Percentiles rank a stretch among this genome's conserved stretches.
These are phyloP conservation scores for Populus tomentosa DNA, from an alignment of 441 rosid species.

Conservation along the genomic window DNA sequence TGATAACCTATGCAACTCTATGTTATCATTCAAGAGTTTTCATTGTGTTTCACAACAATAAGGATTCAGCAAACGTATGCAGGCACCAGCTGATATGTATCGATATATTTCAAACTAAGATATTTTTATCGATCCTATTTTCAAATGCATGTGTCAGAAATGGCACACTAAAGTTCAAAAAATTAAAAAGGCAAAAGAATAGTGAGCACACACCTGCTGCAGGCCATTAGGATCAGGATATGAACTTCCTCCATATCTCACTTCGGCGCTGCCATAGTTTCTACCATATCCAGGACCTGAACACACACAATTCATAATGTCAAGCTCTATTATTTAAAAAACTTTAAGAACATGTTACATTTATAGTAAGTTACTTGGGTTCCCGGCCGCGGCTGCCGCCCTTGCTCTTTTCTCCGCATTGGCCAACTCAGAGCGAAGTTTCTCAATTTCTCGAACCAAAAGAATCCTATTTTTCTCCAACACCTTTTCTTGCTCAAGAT, in stretches of 20 bases:
- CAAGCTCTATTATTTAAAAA: not conserved
- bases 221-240: conserved; percentile 33
- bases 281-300: conserved; percentile 42
- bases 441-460: conserved; percentile 50
- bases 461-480: conserved; percentile 59
- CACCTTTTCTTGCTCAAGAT: conserved; percentile 54
- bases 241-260: conserved; percentile 27
- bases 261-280: conserved; percentile 40
- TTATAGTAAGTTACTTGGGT: conserved; percentile 34
- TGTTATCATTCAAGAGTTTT: not conserved
- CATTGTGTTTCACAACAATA: not conserved
- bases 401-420: conserved; percentile 44
- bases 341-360: not conserved
- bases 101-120: not conserved
- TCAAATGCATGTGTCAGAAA: not conserved
- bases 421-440: conserved; percentile 42
- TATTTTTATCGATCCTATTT: not conserved
- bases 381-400: conserved; percentile 38
- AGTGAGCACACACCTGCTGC: conserved; percentile 40
- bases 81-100: not conserved
- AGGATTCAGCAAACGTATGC: not conserved
- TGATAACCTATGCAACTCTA: not conserved
- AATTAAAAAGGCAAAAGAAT: not conserved
- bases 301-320: conserved; percentile 2
- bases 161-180: not conserved